Conservation (phyloP, 768 basidiomycete species). For the Dacryopinax primogenitus region DNA sequence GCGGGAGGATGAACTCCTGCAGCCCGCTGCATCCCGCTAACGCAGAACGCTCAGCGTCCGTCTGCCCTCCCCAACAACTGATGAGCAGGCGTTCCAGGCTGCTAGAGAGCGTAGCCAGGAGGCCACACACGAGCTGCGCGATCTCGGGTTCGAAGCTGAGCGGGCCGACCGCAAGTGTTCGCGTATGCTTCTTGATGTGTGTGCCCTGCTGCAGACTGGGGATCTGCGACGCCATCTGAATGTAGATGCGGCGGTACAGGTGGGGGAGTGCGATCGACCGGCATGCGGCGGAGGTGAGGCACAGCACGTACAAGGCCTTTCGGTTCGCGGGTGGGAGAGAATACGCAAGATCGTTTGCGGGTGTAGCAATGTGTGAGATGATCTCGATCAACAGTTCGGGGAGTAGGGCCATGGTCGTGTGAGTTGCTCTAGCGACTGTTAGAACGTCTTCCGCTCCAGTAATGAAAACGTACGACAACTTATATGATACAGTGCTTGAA, state of each 20-base stretch:
- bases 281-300: neutral
- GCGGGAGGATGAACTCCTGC: constrained; percentile 7
- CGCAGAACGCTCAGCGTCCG: neutral
- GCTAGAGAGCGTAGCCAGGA: neutral
- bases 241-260: neutral
- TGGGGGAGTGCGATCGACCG: neutral
- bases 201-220: neutral
- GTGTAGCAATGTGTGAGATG: neutral
- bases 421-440: neutral
- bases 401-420: neutral
- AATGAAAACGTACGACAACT: no score
- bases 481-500: no score
- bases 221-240: neutral
- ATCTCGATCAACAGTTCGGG: neutral
- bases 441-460: no score
- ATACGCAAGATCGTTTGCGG: neutral
- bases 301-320: neutral
- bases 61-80: constrained; percentile 4
- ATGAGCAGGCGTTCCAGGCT: neutral
- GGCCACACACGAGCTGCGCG: neutral
- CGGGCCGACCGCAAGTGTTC: constrained; percentile 1
- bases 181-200: neutral
- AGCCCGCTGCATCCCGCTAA: neutral
- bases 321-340: constrained; percentile 2
- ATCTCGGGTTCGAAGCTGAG: constrained; percentile 7